phyloP scores from a whole-genome alignment of 1,139 yeast genomes.

The Blastobotrys apis region DNA sequence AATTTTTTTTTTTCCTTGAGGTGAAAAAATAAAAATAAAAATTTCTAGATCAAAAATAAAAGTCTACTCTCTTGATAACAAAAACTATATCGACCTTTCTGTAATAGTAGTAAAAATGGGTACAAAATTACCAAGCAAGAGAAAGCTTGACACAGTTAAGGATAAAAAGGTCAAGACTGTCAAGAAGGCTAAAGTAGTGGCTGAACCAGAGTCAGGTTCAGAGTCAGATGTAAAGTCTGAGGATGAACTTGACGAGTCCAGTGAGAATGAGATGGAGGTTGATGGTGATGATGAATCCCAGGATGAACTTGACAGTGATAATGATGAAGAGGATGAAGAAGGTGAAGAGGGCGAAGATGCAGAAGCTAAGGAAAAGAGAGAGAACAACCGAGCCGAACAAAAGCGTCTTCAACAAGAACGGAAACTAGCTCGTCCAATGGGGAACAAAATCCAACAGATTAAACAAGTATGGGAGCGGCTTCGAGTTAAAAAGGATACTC shows the following conservation, averaged over 20 bases:
- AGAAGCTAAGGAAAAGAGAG: conserved; percentile 26
- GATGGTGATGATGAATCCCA: conserved; percentile 25
- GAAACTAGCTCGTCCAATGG: conserved; percentile 80
- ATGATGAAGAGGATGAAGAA: conserved; percentile 31
- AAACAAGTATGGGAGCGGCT: conserved; percentile 88
- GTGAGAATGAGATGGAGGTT: conserved; percentile 10
- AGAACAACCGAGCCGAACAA: conserved; percentile 78
- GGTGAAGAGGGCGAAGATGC: conserved; percentile 32
- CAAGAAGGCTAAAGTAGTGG: conserved; percentile 13
- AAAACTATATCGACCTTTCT: too few relatives aligned
- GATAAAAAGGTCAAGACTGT: conserved; percentile 2
- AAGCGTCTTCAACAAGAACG: conserved; percentile 74
- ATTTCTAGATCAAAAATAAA: too few relatives aligned
- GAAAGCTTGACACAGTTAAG: conserved; percentile 10
- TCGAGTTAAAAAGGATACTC: conserved; percentile 77
- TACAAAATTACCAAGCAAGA: neutral
- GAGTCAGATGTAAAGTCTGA: conserved; percentile 14
- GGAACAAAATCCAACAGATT: conserved; percentile 77
- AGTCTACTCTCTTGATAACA: too few relatives aligned
- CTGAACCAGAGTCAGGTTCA: conserved; percentile 13
- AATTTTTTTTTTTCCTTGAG: too few relatives aligned
- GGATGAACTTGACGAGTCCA: conserved; percentile 11
- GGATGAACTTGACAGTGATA: conserved; percentile 32
- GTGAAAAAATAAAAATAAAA: too few relatives aligned
- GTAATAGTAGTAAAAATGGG: too few relatives aligned